Percentiles rank a stretch among this genome's conserved stretches.
Evolutionary conservation across 108 stramenopile species (phyloP).

Genomic region (Epipyxis sp.): DNA sequence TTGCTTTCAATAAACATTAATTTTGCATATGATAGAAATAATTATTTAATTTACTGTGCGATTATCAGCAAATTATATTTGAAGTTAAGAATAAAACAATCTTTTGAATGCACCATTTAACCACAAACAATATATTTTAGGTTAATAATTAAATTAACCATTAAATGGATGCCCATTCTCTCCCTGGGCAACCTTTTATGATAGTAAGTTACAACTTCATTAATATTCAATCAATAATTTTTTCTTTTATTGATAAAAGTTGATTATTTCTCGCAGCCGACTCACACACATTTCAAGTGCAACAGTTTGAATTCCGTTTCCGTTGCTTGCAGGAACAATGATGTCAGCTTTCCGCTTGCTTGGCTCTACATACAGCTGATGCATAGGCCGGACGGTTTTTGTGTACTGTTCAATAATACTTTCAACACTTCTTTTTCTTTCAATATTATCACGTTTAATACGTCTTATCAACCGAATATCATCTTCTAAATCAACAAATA

Average conservation of each 20-base stretch:
- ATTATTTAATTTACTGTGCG: too few relatives aligned
- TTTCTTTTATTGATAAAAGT: constrained; percentile 3
- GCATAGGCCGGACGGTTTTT: constrained; percentile 85
- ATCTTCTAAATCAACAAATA: constrained; percentile 73
- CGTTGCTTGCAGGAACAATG: constrained; percentile 69
- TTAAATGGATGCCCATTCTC: too few relatives aligned
- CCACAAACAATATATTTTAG: too few relatives aligned
- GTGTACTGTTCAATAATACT: constrained; percentile 76
- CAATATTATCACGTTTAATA: constrained; percentile 71
- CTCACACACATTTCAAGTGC: constrained; percentile 50
- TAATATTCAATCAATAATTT: too few relatives aligned
- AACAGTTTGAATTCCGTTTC: constrained; percentile 45
- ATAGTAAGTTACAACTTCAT: too few relatives aligned
- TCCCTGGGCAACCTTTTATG: too few relatives aligned
- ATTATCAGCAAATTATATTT: too few relatives aligned
- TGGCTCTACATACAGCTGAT: constrained; percentile 81
- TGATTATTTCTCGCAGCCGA: constrained; percentile 28
- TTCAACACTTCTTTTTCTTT: constrained; percentile 73
- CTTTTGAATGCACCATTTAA: too few relatives aligned
- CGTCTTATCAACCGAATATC: constrained; percentile 79
- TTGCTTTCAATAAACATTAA: too few relatives aligned
- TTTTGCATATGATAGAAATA: too few relatives aligned
- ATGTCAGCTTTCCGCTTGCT: constrained; percentile 79
- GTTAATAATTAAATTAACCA: too few relatives aligned
- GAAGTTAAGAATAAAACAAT: too few relatives aligned